Evolutionary conservation across 1,284 basidiomycete genomes (phyloP).

Genomic region (Rhizoctonia solani): DNA sequence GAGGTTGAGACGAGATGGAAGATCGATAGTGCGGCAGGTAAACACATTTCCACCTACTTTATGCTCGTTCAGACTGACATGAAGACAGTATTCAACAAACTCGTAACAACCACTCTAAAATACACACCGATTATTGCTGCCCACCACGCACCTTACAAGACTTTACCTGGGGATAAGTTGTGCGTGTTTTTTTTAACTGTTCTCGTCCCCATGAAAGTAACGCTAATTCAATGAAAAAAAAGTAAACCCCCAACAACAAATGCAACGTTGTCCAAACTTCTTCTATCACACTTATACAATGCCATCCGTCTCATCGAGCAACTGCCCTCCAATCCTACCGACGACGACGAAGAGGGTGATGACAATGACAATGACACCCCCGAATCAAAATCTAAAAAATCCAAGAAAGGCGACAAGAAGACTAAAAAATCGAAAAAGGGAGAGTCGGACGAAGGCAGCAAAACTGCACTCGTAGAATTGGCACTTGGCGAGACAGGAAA

Average conservation of each 20-base stretch:
- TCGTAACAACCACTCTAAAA: slow-evolving; percentile 83
- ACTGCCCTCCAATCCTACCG: slow-evolving; percentile 46
- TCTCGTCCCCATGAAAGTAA: background rate
- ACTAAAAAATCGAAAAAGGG: slow-evolving; percentile 38
- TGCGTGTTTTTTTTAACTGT: slow-evolving; percentile 49
- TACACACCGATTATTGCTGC: slow-evolving; percentile 90
- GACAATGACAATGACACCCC: slow-evolving; percentile 43
- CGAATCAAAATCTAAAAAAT: slow-evolving; percentile 31
- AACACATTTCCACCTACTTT: slow-evolving; percentile 35
- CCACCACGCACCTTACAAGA: slow-evolving; percentile 89
- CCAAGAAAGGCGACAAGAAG: slow-evolving; percentile 39
- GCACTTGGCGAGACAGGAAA: slow-evolving; percentile 84
- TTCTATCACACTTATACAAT: slow-evolving; percentile 89
- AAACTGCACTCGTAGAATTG: slow-evolving; percentile 55
- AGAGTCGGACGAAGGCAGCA: slow-evolving; percentile 8
- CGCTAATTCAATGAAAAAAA: background rate
- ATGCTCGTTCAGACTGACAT: no score
- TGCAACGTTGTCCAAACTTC: slow-evolving; percentile 82
- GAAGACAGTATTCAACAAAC: slow-evolving; percentile 89
- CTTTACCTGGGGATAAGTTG: slow-evolving; percentile 81
- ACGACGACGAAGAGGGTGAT: slow-evolving; percentile 11
- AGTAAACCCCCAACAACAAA: slow-evolving; percentile 80
- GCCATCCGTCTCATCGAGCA: slow-evolving; percentile 78
- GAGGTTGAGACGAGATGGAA: slow-evolving; percentile 65
- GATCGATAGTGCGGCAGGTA: slow-evolving; percentile 78